Percentiles rank a stretch among this genome's conserved stretches.
Conservation (phyloP, 768 basidiomycete species). For the Tulasnella calospora region DNA sequence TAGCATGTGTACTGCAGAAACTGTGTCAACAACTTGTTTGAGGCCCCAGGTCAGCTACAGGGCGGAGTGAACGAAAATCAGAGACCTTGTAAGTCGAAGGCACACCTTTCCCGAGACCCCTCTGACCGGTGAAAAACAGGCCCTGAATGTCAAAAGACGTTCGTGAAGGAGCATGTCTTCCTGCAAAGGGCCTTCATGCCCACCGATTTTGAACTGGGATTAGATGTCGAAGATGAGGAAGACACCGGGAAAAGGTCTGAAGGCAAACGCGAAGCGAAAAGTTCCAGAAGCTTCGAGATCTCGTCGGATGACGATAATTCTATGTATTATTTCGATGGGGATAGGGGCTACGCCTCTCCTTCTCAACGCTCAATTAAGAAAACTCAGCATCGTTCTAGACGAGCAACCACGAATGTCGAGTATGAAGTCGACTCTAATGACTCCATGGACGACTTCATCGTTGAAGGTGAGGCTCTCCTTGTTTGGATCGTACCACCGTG, state of each 20-base stretch:
- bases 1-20: background rate
- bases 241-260: background rate
- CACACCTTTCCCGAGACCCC: background rate
- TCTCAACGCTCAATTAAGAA: background rate
- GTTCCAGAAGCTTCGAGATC: background rate
- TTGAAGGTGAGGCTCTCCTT: background rate
- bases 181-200: conserved; percentile 57
- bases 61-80: conserved; percentile 42
- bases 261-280: conserved; percentile 13
- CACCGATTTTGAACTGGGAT: conserved; percentile 50
- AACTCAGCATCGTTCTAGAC: background rate
- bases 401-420: background rate
- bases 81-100: conserved; percentile 50
- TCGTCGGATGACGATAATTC: background rate
- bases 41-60: conserved; percentile 39
- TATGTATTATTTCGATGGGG: background rate
- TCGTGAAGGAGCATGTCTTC: conserved; percentile 50
- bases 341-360: background rate
- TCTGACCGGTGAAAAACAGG: conserved; percentile 36
- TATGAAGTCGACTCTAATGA: conserved; percentile 21
- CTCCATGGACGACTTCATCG: conserved; percentile 23
- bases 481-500: background rate
- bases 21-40: conserved; percentile 45
- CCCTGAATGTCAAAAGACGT: conserved; percentile 56
- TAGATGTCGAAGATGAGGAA: background rate